Evolutionary conservation across 2,329 filamentous ascomycete genomes (phyloP).

Genomic region (Phaeosphaeriaceae sp.): DNA sequence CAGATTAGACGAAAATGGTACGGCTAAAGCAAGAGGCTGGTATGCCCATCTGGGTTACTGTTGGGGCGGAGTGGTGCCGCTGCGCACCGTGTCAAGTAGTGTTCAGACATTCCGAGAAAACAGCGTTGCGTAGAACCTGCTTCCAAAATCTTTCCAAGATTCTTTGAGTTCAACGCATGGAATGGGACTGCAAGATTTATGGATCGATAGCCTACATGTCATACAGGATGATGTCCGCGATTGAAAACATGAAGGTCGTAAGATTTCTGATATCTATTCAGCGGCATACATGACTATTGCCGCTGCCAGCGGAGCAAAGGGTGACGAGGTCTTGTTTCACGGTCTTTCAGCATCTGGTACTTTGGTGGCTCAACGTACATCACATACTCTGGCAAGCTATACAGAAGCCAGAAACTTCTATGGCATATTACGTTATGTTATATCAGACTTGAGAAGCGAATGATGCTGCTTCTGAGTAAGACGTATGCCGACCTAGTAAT

Average conservation of each 20-base stretch:
- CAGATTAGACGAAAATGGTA: not conserved
- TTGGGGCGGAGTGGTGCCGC: conserved; percentile 3
- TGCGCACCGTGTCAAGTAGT: not conserved
- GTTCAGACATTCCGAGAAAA: not conserved
- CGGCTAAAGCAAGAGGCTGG: not conserved
- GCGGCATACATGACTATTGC: not conserved
- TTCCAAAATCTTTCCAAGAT: conserved; percentile 5
- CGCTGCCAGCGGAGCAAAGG: not conserved
- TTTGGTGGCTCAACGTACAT: too few species aligned
- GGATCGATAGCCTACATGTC: conserved; percentile 12
- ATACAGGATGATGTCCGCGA: conserved; percentile 5
- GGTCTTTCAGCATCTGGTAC: too few species aligned
- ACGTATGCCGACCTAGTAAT: too few species aligned
- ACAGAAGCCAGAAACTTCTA: too few species aligned
- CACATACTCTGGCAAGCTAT: too few species aligned
- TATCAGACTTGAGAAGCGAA: too few species aligned
- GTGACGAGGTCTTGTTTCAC: not conserved
- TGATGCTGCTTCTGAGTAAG: too few species aligned
- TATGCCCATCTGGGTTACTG: conserved; percentile 5
- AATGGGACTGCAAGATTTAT: conserved; percentile 4
- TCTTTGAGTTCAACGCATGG: not conserved
- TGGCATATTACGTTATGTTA: too few species aligned
- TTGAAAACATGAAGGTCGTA: not conserved
- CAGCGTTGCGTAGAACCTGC: not conserved
- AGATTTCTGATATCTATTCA: conserved; percentile 1